A percentile compares a stretch with the other conserved stretches of the same genome.
These are phyloP conservation scores for Psophocarpus tetragonolobus DNA, from an alignment of 306 rosid species.

Conservation along the genomic window DNA sequence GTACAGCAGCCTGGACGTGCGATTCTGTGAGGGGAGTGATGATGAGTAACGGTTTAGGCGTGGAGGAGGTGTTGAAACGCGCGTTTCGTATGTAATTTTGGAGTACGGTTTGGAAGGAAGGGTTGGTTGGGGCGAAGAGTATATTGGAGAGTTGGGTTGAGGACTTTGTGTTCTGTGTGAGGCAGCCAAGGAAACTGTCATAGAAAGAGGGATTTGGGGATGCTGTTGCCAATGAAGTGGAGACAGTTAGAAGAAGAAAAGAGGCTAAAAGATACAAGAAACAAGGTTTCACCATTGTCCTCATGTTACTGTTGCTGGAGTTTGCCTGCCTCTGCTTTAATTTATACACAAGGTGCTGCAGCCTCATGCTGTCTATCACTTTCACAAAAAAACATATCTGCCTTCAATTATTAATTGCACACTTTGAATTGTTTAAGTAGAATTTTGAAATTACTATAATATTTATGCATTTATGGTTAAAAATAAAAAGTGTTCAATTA, in stretches of 20 bases:
- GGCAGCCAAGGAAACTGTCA: conserved; percentile 10
- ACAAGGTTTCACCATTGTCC: conserved; percentile 29
- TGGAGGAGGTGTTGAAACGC: conserved; percentile 39
- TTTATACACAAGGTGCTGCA: no score
- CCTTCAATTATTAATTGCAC: no score
- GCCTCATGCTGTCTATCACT: no score
- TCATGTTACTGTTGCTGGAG: not conserved
- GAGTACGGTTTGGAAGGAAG: conserved; percentile 38
- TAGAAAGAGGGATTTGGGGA: not conserved
- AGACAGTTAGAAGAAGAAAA: not conserved
- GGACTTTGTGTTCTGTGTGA: conserved; percentile 19
- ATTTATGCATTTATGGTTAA: no score
- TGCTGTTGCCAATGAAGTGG: not conserved
- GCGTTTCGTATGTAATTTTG: conserved; percentile 42
- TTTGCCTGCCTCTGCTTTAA: no score
- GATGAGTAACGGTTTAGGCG: conserved; percentile 32
- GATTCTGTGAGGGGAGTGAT: conserved; percentile 28
- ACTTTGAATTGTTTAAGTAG: no score
- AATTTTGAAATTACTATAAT: no score
- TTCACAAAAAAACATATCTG: no score
- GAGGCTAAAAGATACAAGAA: not conserved
- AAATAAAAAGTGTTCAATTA: no score
- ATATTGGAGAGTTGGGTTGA: conserved; percentile 7
- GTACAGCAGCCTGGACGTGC: conserved; percentile 34
- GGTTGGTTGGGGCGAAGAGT: not conserved